Base-by-base conservation (phyloP, 2,329 filamentous ascomycete species). In the Venturia aucupariae region DNA sequence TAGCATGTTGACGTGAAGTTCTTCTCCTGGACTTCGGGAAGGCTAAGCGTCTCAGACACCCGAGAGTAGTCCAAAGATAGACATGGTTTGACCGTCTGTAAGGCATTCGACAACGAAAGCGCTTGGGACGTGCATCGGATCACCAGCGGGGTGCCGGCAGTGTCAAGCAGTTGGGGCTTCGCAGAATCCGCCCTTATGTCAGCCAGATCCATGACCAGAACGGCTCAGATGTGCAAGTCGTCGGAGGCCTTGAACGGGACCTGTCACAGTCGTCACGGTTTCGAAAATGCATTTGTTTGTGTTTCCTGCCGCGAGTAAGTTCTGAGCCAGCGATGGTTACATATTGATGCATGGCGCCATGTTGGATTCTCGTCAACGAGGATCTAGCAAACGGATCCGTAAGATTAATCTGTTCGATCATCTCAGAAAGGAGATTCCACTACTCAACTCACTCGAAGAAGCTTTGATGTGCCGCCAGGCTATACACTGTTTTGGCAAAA, bases 11-110 rank as follows among this genome's bases (percentile, higher is more conserved):
- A 46, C 60, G 60, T 62, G 60, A 62, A 51, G 38, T 46, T 62
- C n/a, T 61, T 44, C 60, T 62, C 60, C 60, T 62, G 60, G 60
- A 57, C 30, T 51, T 51, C 41, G 42, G 38, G 44, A 48, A 62
- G 60, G 30, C 60, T 46, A 62, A 62, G 60, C 60, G 24, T 38
- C 39, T 42, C 44, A 46, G 42, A 42, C 60, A 44, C 35, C 60
- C 60, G 60, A 62, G 60, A 27, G 24, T n/a, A 27, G 32, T 15
- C 60, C 60, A 62, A 62, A 62, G 60, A 62, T 62, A 62, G 60
- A 48, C 32, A 35, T 38, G 30, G 17, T 35, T 57, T 57, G 30
- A 7, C 48, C 24, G 48, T 46, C 24, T 32, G 24, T 32, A 30
- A 32, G 48, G 48, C 48, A 54, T 30, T 54, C 30, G 51, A 55